Evolutionary conservation across 2,329 filamentous ascomycete genomes (phyloP).

Genomic region (Neofusicoccum sp.): DNA sequence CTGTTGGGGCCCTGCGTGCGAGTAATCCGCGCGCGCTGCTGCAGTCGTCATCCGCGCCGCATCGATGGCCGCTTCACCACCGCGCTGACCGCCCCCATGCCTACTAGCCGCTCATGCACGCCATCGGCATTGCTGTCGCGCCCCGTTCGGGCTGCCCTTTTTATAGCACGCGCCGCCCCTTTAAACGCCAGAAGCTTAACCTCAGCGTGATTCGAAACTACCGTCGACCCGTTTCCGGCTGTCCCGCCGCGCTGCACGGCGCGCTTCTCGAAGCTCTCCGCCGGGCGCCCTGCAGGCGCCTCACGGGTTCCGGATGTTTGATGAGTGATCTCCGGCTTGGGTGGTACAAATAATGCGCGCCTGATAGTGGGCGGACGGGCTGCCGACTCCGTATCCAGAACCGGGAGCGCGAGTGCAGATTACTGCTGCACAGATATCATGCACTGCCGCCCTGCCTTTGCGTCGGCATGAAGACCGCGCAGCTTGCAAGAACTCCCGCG

Average conservation of each 20-base stretch:
- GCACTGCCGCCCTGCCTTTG: not conserved
- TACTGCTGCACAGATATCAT: conserved; percentile 11
- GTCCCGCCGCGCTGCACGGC: not conserved
- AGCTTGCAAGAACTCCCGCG: not conserved
- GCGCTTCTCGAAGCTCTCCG: not conserved
- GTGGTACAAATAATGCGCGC: conserved; percentile 12
- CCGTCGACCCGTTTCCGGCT: conserved; percentile 3
- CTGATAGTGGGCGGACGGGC: conserved; percentile 2
- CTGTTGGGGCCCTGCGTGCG: conserved; percentile 4
- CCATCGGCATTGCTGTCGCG: not conserved
- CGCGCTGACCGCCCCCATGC: not conserved
- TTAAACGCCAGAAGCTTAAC: conserved; percentile 12
- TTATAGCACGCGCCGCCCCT: conserved; percentile 7
- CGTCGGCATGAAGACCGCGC: conserved; percentile 8
- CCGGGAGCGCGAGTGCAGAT: conserved; percentile 8
- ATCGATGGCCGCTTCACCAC: not conserved
- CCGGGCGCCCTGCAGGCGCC: not conserved
- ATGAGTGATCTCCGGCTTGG: not conserved
- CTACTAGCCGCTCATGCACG: not conserved
- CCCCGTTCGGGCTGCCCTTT: not conserved
- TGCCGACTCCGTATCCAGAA: conserved; percentile 11
- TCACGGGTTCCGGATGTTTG: conserved; percentile 1
- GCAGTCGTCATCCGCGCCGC: conserved; percentile 1
- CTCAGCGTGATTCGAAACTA: not conserved
- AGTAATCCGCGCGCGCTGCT: not conserved